phyloP scores from a whole-genome alignment of 2,329 filamentous ascomycete species.

The Fusarium penzigii region DNA sequence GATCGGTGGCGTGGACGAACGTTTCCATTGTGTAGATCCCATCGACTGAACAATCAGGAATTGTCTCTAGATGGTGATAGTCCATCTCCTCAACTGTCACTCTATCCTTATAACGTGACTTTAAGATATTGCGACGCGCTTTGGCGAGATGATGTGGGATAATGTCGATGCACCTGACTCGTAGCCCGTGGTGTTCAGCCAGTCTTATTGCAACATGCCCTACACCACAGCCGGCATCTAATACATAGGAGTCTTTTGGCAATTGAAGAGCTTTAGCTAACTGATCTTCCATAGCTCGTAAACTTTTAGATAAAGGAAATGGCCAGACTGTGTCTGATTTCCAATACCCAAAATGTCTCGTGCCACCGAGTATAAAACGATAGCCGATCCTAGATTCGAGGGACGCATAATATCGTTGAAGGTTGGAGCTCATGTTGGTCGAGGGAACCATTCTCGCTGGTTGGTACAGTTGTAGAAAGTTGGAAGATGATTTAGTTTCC shows the following conservation, averaged over 20 bases:
- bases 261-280: constrained; percentile 42
- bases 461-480: too few relatives aligned
- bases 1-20: constrained; percentile 54
- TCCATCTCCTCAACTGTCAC: constrained; percentile 45
- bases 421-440: constrained; percentile 40
- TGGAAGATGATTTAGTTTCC: too few relatives aligned
- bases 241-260: constrained; percentile 40
- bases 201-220: constrained; percentile 51
- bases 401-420: constrained; percentile 47
- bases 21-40: constrained; percentile 59
- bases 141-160: constrained; percentile 47
- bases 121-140: constrained; percentile 42
- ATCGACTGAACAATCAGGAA: constrained; percentile 44
- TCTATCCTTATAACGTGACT: constrained; percentile 33
- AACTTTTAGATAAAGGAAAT: constrained; percentile 44
- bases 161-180: constrained; percentile 49
- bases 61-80: constrained; percentile 50
- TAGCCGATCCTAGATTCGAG: constrained; percentile 47
- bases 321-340: constrained; percentile 45
- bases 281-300: constrained; percentile 52
- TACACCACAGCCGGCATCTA: constrained; percentile 54
- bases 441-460: constrained; percentile 19
- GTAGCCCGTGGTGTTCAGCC: constrained; percentile 40
- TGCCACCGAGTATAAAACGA: constrained; percentile 45
- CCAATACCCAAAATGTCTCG: constrained; percentile 53